Evolutionary conservation across 2,329 filamentous ascomycete genomes (phyloP).

Genomic region (Colletotrichum sp.): DNA sequence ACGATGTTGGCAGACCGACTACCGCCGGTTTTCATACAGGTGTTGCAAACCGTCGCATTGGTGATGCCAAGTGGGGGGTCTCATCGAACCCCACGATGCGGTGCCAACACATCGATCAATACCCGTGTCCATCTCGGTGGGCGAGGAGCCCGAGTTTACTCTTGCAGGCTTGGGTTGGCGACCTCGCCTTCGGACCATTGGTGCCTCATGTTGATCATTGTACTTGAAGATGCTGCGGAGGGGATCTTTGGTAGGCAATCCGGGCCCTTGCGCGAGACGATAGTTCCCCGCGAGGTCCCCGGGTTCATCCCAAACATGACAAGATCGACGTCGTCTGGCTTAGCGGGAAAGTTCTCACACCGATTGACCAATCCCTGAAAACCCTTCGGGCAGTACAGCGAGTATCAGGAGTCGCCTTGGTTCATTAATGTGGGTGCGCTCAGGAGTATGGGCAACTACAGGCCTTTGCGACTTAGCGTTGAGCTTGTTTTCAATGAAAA

Average conservation of each 20-base stretch:
- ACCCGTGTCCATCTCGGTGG: neutral
- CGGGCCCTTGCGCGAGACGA: neutral
- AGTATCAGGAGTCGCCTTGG: neutral
- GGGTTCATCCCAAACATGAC: neutral
- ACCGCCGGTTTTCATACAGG: neutral
- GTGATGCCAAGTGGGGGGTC: neutral
- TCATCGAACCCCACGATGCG: neutral
- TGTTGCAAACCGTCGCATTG: neutral
- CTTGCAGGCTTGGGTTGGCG: neutral
- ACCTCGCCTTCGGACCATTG: neutral
- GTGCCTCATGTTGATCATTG: neutral
- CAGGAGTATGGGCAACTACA: neutral
- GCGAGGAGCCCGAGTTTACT: neutral
- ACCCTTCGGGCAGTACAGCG: neutral
- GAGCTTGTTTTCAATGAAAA: constrained; percentile 14
- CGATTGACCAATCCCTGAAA: neutral
- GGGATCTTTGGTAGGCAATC: neutral
- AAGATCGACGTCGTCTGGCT: neutral
- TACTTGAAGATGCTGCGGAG: neutral
- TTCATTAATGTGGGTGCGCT: neutral
- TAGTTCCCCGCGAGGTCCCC: neutral
- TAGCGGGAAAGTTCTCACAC: neutral
- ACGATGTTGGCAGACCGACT: neutral
- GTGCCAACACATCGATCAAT: constrained; percentile 9
- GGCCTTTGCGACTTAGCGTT: constrained; percentile 2